These are phyloP conservation scores for Cladosporium phlei DNA, from an alignment of 2,329 filamentous ascomycete genomes.

Conservation along the genomic window DNA sequence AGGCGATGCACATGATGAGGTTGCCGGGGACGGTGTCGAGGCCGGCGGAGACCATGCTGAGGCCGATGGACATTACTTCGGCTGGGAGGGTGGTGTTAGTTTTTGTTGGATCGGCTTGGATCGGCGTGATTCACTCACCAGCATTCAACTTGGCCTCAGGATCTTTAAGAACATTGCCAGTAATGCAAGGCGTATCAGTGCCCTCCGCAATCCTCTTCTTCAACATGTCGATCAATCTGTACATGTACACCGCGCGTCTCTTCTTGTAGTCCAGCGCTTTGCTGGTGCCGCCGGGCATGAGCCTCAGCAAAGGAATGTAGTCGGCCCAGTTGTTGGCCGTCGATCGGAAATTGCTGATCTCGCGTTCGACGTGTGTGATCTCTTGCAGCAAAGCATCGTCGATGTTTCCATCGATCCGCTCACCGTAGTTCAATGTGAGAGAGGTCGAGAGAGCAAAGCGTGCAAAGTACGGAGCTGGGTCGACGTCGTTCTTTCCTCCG, in stretches of 20 bases:
- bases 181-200: slow-evolving; percentile 64
- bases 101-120: slow-evolving; percentile 27
- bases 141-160: slow-evolving; percentile 65
- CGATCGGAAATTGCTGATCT: slow-evolving; percentile 69
- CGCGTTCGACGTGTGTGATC: slow-evolving; percentile 70
- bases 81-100: slow-evolving; percentile 42
- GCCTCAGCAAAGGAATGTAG: slow-evolving; percentile 69
- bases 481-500: slow-evolving; percentile 59
- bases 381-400: slow-evolving; percentile 65
- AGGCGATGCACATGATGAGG: slow-evolving; percentile 73
- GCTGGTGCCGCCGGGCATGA: slow-evolving; percentile 58
- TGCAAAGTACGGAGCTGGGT: slow-evolving; percentile 69
- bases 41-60: slow-evolving; percentile 77
- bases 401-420: slow-evolving; percentile 66
- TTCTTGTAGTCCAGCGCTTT: slow-evolving; percentile 61
- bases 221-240: slow-evolving; percentile 54
- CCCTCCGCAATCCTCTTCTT: slow-evolving; percentile 58
- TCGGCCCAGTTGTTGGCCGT: slow-evolving; percentile 78
- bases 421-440: slow-evolving; percentile 73
- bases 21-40: slow-evolving; percentile 78
- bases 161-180: slow-evolving; percentile 65
- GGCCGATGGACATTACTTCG: slow-evolving; percentile 73
- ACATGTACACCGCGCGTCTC: slow-evolving; percentile 62
- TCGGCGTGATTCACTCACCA: slow-evolving; percentile 48
- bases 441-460: slow-evolving; percentile 73